phyloP scores from a whole-genome alignment of 441 rosid species.

The Pelargonium myrrhifolium region DNA sequence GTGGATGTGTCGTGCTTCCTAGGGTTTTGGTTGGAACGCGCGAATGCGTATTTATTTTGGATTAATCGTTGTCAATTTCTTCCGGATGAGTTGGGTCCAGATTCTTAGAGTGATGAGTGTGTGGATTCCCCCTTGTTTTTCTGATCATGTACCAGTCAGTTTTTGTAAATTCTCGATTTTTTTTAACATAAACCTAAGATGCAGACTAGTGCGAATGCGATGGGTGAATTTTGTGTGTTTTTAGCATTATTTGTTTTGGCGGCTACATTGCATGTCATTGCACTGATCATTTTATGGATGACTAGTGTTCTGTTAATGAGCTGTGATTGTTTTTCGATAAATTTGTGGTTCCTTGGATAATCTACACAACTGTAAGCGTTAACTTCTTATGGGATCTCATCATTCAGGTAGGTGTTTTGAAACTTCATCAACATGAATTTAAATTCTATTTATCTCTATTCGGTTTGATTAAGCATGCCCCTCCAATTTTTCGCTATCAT shows the following conservation, averaged over 20 bases:
- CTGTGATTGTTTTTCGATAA: neutral
- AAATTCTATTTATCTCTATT: too few species aligned
- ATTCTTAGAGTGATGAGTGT: neutral
- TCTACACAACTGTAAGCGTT: too few species aligned
- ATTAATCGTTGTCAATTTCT: neutral
- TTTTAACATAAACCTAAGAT: neutral
- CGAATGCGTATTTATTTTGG: neutral
- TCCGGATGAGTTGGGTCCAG: neutral
- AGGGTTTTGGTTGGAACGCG: constrained; percentile 3
- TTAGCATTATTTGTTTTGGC: too few species aligned
- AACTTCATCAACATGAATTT: too few species aligned
- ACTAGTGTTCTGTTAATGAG: neutral
- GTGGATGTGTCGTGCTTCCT: neutral
- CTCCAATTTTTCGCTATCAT: too few species aligned
- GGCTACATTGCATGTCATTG: neutral
- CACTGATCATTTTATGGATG: neutral
- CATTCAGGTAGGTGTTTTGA: too few species aligned
- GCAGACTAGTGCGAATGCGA: too few species aligned
- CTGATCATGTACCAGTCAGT: neutral
- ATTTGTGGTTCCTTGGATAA: neutral
- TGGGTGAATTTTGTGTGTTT: too few species aligned
- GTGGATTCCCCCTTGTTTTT: neutral
- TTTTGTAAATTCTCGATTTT: neutral
- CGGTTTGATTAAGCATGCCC: too few species aligned
- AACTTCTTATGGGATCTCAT: too few species aligned